Conservation (phyloP, 78 protist genomes). For the Dictyostelium purpureum region DNA sequence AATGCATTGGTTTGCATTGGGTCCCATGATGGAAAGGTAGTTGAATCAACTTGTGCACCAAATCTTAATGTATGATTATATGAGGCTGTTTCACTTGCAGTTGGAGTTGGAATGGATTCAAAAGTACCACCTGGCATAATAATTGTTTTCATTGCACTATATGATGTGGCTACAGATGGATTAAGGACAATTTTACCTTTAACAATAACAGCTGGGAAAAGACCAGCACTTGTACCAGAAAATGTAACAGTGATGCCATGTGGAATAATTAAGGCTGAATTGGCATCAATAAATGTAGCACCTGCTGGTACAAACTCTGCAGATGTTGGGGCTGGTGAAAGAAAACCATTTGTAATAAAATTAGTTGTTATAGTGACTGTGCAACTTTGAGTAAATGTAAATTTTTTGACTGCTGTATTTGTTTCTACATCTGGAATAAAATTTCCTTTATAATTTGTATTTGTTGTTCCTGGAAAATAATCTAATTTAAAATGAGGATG, state of each 20-base stretch:
- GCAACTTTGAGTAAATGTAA: neutral
- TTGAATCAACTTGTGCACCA: neutral
- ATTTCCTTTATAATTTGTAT: slow-evolving; percentile 4
- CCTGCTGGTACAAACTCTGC: too few species aligned
- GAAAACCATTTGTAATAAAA: neutral
- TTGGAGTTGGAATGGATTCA: neutral
- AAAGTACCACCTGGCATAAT: neutral
- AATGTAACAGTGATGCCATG: neutral
- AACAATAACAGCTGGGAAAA: neutral
- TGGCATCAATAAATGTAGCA: neutral
- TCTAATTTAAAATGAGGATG: slow-evolving; percentile 1
- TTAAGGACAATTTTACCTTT: neutral
- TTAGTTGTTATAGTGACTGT: neutral
- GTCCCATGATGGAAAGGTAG: neutral
- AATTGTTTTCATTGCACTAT: neutral
- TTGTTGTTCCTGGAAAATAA: slow-evolving; percentile 1
- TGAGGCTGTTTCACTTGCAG: too few species aligned
- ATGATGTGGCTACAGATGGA: neutral
- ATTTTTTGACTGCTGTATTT: neutral
- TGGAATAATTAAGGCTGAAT: neutral
- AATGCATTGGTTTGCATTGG: neutral
- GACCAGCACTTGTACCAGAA: neutral
- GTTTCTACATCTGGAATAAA: slow-evolving; percentile 1
- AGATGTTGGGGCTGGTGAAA: neutral
- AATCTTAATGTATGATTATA: neutral